Evolutionary conservation across 116 monocot genomes (phyloP).

Genomic region (Posidonia oceanica): DNA sequence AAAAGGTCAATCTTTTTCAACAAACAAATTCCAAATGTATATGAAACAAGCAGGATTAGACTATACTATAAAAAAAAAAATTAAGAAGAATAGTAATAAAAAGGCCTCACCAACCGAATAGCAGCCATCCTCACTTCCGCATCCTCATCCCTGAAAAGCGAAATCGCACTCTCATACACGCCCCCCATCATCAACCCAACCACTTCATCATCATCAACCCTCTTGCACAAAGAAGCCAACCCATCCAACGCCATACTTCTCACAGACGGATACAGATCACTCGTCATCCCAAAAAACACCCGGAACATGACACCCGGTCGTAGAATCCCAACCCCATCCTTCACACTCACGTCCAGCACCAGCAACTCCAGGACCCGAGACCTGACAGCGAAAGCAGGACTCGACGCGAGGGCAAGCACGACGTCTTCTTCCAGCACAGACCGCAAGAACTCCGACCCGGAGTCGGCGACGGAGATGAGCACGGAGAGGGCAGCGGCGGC

Average conservation of each 20-base stretch:
- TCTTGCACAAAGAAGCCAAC: slow-evolving; percentile 28
- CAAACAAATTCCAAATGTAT: background rate
- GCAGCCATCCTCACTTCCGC: slow-evolving; percentile 37
- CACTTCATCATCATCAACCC: slow-evolving; percentile 2
- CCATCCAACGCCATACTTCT: slow-evolving; percentile 37
- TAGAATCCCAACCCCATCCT: slow-evolving; percentile 1
- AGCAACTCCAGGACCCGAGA: slow-evolving; percentile 24
- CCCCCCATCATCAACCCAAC: slow-evolving; percentile 11
- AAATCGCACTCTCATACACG: slow-evolving; percentile 29
- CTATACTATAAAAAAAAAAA: background rate
- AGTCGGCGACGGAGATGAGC: background rate
- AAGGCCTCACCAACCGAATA: slow-evolving; percentile 48
- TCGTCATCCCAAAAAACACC: slow-evolving; percentile 37
- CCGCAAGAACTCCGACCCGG: too few relatives aligned
- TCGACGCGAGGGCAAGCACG: slow-evolving; percentile 5
- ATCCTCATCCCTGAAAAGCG: slow-evolving; percentile 47
- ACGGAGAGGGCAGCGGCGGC: slow-evolving; percentile 1
- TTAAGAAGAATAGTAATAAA: background rate
- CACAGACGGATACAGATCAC: slow-evolving; percentile 49
- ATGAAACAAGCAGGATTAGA: background rate
- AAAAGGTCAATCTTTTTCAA: background rate
- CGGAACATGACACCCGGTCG: slow-evolving; percentile 20
- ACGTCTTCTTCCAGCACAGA: too few relatives aligned
- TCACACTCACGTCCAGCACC: slow-evolving; percentile 9
- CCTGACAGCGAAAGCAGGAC: slow-evolving; percentile 27